phyloP scores from a whole-genome alignment of 371 early-diverging fungal genomes.

The Rhizopus delemar region DNA sequence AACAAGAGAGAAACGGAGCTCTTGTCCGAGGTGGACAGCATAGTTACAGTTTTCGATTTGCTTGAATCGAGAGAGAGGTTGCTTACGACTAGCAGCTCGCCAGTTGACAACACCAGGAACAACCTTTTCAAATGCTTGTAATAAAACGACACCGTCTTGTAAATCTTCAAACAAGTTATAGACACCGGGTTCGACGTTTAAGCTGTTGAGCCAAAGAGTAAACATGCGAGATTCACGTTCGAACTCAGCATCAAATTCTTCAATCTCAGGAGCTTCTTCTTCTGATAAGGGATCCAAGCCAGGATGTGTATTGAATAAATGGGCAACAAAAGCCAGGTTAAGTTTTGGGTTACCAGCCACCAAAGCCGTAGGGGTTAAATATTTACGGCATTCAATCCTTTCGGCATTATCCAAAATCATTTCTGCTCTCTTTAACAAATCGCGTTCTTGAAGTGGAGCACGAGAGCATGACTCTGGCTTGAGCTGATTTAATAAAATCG shows the following conservation, averaged over 20 bases:
- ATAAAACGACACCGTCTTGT: constrained; percentile 75
- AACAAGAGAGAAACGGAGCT: constrained; percentile 84
- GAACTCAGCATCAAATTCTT: constrained; percentile 85
- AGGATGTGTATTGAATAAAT: constrained; percentile 93
- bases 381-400: constrained; percentile 88
- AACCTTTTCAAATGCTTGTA: constrained; percentile 94
- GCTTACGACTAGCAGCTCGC: constrained; percentile 79
- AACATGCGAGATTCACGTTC: constrained; percentile 97
- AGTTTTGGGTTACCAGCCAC: constrained; percentile 94
- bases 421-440: constrained; percentile 84
- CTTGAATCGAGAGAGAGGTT: constrained; percentile 86
- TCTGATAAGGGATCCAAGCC: constrained; percentile 88
- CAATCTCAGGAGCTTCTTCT: constrained; percentile 86
- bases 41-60: constrained; percentile 96
- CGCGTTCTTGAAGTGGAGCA: constrained; percentile 78
- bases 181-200: constrained; percentile 94
- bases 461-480: constrained; percentile 81
- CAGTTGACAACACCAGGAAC: constrained; percentile 88
- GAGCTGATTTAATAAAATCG: constrained; percentile 89
- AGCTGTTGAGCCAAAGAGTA: constrained; percentile 93
- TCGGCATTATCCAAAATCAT: constrained; percentile 89
- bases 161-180: constrained; percentile 88
- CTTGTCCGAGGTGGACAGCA: constrained; percentile 84
- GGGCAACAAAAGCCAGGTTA: constrained; percentile 94
- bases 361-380: constrained; percentile 89